Percentiles rank a stretch among this genome's conserved stretches.
These are phyloP conservation scores for Penicillium frequentans DNA, from an alignment of 2,329 filamentous ascomycete genomes.

Conservation along the genomic window DNA sequence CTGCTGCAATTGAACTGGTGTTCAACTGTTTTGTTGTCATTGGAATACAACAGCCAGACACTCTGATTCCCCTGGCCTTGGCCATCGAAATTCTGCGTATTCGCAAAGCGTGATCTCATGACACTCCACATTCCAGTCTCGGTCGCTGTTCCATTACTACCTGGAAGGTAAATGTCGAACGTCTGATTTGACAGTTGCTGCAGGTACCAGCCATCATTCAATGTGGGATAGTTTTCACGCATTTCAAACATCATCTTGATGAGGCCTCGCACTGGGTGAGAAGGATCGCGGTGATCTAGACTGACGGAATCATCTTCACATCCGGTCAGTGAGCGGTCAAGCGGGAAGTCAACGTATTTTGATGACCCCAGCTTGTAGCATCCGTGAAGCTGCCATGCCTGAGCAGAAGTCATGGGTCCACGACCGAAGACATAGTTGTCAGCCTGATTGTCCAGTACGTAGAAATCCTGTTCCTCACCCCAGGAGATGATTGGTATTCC, in stretches of 20 bases:
- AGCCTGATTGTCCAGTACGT: constrained; percentile 63
- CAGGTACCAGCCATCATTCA: constrained; percentile 61
- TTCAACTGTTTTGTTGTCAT: constrained; percentile 47
- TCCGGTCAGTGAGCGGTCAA: constrained; percentile 53
- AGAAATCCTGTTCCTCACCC: constrained; percentile 68
- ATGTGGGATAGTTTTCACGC: constrained; percentile 55
- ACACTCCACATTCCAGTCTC: constrained; percentile 63
- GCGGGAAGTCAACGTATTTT: constrained; percentile 59
- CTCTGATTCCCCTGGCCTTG: constrained; percentile 36
- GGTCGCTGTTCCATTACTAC: constrained; percentile 54
- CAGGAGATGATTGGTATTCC: constrained; percentile 61
- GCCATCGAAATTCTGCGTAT: constrained; percentile 52
- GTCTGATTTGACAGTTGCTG: constrained; percentile 58
- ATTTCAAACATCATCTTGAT: constrained; percentile 63
- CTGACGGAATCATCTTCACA: constrained; percentile 58
- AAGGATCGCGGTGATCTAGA: constrained; percentile 63
- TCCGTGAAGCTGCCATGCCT: constrained; percentile 64
- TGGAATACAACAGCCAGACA: constrained; percentile 47
- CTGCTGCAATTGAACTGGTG: constrained; percentile 59
- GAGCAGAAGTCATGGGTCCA: constrained; percentile 60
- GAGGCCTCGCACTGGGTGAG: constrained; percentile 60
- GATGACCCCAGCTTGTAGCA: constrained; percentile 59
- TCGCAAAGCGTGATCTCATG: constrained; percentile 49
- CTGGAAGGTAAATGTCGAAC: constrained; percentile 49
- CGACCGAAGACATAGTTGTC: constrained; percentile 66